Base-by-base conservation (phyloP, 2,329 filamentous ascomycete species). In the Talaromyces sp. region DNA sequence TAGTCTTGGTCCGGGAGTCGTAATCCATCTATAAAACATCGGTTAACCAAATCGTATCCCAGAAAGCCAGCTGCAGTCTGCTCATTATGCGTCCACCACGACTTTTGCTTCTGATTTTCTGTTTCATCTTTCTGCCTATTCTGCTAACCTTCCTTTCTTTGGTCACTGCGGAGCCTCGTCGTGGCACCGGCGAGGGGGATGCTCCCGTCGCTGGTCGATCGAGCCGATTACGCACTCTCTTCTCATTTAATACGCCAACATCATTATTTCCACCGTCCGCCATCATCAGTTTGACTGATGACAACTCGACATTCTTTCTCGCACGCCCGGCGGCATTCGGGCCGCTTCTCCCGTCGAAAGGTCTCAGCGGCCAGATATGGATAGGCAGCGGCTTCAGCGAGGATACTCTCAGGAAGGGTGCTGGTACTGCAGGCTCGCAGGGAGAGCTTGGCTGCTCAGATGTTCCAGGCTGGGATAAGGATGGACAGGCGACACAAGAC, bases 301-400 rank as follows among this genome's bases (percentile, higher is more conserved):
- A 99, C 77, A 99, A 99, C 77, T 96, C 92, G 68, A 99, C 95
- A 12, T 96, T 96, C 69, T 99, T 99, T 79, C 83, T 96, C 61
- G 93, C 95, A 48, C 85, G 95, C 56, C 95, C 95, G 64, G 95
- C 95, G 60, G 93, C 92, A 42, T 99, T 98, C 78, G 95, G 95
- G 0, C 92, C 95, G 4, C 79, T 85, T 42, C 80, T 99, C 42
- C 90, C 90, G 0, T 76, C 81, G 12, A 86, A 84, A 63, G 93
- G 95, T 28, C 78, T 98, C 66, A 96, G 91, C 71, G 93, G 92
- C 16, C 90, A 93, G 73, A 80, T 99, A 58, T 98, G 93, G 93
- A 90, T 96, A 62, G 93, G 93, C 4, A 93, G 88, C 71, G 92
- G 92, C 23, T 97, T 98, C 75, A 88, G 88, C 48, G 92, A 96